These are phyloP conservation scores for Echinosophora koreensis DNA, from an alignment of 306 rosid species.

Conservation along the genomic window DNA sequence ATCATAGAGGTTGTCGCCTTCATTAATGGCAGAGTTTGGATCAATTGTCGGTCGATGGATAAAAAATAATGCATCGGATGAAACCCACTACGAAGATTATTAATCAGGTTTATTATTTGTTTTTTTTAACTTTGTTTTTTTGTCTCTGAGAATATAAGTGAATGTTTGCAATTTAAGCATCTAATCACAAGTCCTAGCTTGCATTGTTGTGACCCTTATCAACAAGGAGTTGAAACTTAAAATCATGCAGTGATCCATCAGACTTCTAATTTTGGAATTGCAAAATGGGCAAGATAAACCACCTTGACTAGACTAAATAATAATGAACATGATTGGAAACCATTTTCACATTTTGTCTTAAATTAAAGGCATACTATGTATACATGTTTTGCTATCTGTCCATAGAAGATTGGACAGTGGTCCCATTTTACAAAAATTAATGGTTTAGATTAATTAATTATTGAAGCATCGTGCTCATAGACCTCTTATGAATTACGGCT, in stretches of 20 bases:
- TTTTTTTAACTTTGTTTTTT: constrained; percentile 22
- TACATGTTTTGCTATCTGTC: constrained; percentile 43
- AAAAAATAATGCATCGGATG: constrained; percentile 42
- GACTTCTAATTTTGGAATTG: constrained; percentile 57
- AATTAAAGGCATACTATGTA: constrained; percentile 29
- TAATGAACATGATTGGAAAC: constrained; percentile 59
- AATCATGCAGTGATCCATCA: constrained; percentile 60
- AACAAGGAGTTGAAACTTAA: constrained; percentile 46
- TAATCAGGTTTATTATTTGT: background rate
- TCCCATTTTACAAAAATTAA: constrained; percentile 24
- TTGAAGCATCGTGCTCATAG: constrained; percentile 22
- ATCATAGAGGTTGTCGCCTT: constrained; percentile 81
- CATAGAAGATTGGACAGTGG: constrained; percentile 43
- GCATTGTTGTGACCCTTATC: constrained; percentile 48
- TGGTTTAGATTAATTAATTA: constrained; percentile 32
- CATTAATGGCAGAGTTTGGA: constrained; percentile 79
- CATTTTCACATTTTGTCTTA: constrained; percentile 35
- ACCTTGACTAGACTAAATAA: constrained; percentile 73
- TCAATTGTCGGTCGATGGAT: constrained; percentile 69
- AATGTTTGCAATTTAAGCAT: constrained; percentile 45
- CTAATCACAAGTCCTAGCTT: constrained; percentile 54
- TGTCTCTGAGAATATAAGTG: constrained; percentile 36
- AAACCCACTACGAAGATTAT: constrained; percentile 26
- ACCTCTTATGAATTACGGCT: constrained; percentile 37
- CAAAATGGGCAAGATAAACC: constrained; percentile 62